A percentile compares a stretch with the other conserved stretches of the same genome.
These are phyloP conservation scores for Clitopilus passeckerianus DNA, from an alignment of 768 basidiomycete species.

Conservation along the genomic window DNA sequence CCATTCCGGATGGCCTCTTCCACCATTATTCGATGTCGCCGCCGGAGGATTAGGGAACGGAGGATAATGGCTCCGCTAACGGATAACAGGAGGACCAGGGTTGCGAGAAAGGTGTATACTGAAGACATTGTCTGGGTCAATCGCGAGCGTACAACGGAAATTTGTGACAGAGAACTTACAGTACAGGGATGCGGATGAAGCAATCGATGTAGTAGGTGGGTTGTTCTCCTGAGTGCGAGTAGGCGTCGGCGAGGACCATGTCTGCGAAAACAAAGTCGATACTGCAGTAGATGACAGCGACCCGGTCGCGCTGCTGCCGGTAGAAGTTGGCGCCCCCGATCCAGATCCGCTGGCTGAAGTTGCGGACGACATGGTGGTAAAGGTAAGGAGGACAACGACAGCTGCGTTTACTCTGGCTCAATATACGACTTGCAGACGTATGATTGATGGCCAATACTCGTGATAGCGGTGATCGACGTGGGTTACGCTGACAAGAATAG, in stretches of 20 bases:
- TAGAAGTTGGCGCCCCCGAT: neutral
- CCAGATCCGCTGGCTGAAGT: neutral
- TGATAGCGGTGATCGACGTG: conserved; percentile 1
- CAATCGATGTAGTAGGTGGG: no score
- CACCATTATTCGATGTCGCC: conserved; percentile 52
- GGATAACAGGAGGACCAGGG: conserved; percentile 60
- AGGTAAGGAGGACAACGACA: neutral
- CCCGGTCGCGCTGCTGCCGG: neutral
- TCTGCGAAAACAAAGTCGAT: neutral
- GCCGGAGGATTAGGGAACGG: conserved; percentile 59
- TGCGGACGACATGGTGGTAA: conserved; percentile 1
- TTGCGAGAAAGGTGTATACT: conserved; percentile 55
- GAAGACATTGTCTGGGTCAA: neutral
- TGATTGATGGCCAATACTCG: conserved; percentile 4
- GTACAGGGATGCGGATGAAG: conserved; percentile 8
- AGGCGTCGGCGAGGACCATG: neutral
- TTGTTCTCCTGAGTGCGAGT: neutral
- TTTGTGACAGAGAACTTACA: neutral
- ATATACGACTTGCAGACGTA: neutral
- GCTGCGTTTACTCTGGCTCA: conserved; percentile 1
- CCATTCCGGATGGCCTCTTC: conserved; percentile 64
- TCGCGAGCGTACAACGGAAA: no score
- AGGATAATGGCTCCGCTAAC: conserved; percentile 66
- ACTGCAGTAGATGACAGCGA: neutral
- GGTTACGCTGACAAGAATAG: neutral